Evolutionary conservation across 1,139 yeast species (phyloP), one percentile per base, ranked within the genome.

Genomic region (Blastobotrys petasosporus): DNA sequence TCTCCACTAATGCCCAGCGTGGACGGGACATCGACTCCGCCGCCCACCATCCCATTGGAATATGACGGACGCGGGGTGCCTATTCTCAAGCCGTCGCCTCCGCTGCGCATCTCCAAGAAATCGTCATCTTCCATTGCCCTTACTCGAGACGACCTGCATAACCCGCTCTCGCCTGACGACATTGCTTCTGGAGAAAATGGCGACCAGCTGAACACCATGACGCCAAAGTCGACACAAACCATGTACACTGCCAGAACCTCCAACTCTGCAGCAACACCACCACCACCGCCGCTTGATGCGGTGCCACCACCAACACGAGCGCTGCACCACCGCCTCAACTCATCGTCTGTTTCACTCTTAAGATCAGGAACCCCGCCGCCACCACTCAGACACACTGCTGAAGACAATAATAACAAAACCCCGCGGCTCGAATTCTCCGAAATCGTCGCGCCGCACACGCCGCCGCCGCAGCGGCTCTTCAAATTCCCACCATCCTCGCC

Each of bases 61-160:
- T 16, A 29, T 12, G 41, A 38, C 29, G 13, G 16, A 4, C 37
- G 23, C 9, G 38, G 44, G 7, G 3, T 41, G 11, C 44, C 31
- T 12, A 16, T 23, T 13, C 34, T 43, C 16, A 43, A 43, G 28
- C 46, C 46, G 2, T 43, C 46, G 5, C 38, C 38, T 32, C 46
- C 46, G n/a, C 36, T 43, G 10, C 33, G 28, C 15, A 39, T 42
- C 10, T 32, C 23, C 13, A 42, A 42, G 20, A 37, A 37, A 9
- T 7, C 13, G 3, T 15, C 41, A 25, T 32, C 31, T 15, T 12
- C 33, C 15, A 16, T 16, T 6, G 34, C 4, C 44, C 44, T 6
- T 7, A 13, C 6, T 17, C 29, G 11, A 12, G 16, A 25, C 23
- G 32, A 12, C 29, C 38, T 20, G 7, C 25, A 20, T 20, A 7